Evolutionary conservation across 2,329 filamentous ascomycete genomes (phyloP), one percentile per base, ranked within the genome.

Genomic region (Didymella glomerata): DNA sequence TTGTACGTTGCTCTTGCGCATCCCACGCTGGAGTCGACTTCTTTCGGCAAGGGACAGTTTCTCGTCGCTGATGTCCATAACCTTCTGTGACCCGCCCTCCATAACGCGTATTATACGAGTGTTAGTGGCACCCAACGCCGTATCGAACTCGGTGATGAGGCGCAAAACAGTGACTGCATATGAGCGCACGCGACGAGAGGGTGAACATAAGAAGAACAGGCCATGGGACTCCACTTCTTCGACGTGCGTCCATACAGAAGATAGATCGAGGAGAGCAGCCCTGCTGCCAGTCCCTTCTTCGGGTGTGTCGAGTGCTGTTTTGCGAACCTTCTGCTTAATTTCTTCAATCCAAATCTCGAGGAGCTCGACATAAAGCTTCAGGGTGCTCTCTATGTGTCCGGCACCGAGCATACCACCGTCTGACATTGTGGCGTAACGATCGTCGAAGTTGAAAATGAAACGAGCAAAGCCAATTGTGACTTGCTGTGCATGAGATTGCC

Each of bases 381-480:
- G 78, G 0, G 95, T 99, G 66, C 89, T 97, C 75, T 99, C 95
- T 57, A 99, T 97, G 71, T 99, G 95, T 4, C 90, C 91, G 32
- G 92, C 89, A 0, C 94, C 95, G 24, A 99, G 87, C 89, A 99
- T 95, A 2, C 95, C 95, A 30, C 96, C 95, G 71, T 99, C 95
- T 10, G 93, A 97, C 88, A 98, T 97, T 30, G 95, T 98, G 1
- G 94, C 92, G 76, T 99, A 99, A 24, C 93, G 88, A 66, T 96
- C 93, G 76, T 99, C 96, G 75, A 98, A 99, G 68, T 95, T 97
- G 81, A 99, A 99, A 52, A 99, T 99, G 78, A 98, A 99, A 25
- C 93, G 86, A 36, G 95, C 92, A 78, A 99, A 99, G 0, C 95
- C 94, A 78, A 96, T 97, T 0, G 93, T 97, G 3, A 99, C 95